A percentile compares a stretch with the other conserved stretches of the same genome.
Conservation (phyloP, 192 early-diverging fungal species). For the Paraglomus occultum region DNA sequence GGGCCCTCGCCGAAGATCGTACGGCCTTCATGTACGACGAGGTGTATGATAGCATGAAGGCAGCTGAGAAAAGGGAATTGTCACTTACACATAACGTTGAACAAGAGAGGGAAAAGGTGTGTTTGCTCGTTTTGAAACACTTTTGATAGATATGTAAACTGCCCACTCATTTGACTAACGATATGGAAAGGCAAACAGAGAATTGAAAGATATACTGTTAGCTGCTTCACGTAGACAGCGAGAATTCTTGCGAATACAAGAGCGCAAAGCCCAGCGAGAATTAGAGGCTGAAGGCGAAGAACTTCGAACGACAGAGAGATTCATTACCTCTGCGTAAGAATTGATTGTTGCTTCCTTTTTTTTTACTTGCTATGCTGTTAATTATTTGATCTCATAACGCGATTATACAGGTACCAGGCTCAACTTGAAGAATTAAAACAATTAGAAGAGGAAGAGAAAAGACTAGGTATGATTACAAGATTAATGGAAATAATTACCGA, state of each 20-base stretch:
- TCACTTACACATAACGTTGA: too few species aligned
- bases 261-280: slow-evolving; percentile 64
- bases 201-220: slow-evolving; percentile 50
- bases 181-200: neutral
- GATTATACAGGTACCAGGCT: slow-evolving; percentile 41
- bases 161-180: too few species aligned
- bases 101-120: too few species aligned
- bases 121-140: too few species aligned
- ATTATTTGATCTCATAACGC: neutral
- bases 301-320: slow-evolving; percentile 69
- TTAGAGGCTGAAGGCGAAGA: slow-evolving; percentile 64
- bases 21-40: slow-evolving; percentile 72
- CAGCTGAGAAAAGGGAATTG: slow-evolving; percentile 41
- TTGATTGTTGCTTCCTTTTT: neutral
- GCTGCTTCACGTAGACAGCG: slow-evolving; percentile 62
- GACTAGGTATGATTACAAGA: slow-evolving; percentile 33
- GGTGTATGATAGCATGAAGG: slow-evolving; percentile 67
- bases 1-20: slow-evolving; percentile 65
- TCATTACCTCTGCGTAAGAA: slow-evolving; percentile 67
- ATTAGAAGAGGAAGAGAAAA: slow-evolving; percentile 59
- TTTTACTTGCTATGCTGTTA: neutral
- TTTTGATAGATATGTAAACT: too few species aligned
- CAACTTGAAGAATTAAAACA: slow-evolving; percentile 58
- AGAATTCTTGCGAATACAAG: slow-evolving; percentile 62
- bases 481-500: neutral